Evolutionary conservation across 305 asterid genomes (phyloP).

Genomic region (Fraxinus sp.): DNA sequence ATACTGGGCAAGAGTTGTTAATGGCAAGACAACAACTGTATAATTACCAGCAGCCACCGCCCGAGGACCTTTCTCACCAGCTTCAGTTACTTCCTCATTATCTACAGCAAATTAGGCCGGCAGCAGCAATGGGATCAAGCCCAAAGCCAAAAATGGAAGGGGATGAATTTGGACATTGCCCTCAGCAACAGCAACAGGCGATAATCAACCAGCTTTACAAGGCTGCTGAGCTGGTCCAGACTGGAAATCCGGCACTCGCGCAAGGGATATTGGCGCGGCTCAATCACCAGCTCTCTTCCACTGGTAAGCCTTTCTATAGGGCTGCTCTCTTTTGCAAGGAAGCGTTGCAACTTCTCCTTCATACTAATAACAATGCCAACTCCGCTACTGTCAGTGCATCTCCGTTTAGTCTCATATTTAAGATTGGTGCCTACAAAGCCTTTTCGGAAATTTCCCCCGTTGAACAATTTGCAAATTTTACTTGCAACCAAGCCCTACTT

Average conservation of each 20-base stretch:
- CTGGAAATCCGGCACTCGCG: slow-evolving; percentile 76
- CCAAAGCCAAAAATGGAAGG: slow-evolving; percentile 49
- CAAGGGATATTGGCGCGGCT: slow-evolving; percentile 99
- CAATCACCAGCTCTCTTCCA: slow-evolving; percentile 96
- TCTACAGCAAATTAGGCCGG: slow-evolving; percentile 43
- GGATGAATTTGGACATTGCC: slow-evolving; percentile 52
- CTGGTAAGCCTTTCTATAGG: slow-evolving; percentile 88
- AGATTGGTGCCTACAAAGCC: slow-evolving; percentile 85
- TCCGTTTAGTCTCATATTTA: slow-evolving; percentile 71
- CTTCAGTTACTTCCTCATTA: slow-evolving; percentile 35
- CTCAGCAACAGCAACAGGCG: slow-evolving; percentile 58
- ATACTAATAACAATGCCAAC: slow-evolving; percentile 28
- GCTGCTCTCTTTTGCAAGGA: slow-evolving; percentile 93
- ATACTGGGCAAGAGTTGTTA: slow-evolving; percentile 46
- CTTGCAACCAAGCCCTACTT: slow-evolving; percentile 86
- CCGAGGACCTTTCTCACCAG: slow-evolving; percentile 18
- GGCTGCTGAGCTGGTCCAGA: slow-evolving; percentile 84
- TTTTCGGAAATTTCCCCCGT: slow-evolving; percentile 91
- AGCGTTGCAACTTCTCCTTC: slow-evolving; percentile 68
- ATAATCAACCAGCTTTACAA: slow-evolving; percentile 82
- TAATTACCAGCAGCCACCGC: slow-evolving; percentile 33
- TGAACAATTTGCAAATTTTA: slow-evolving; percentile 69
- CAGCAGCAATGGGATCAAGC: slow-evolving; percentile 26
- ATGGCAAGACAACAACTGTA: slow-evolving; percentile 31
- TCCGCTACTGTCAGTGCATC: slow-evolving; percentile 33